Evolutionary conservation across 331 rosid species (phyloP), one percentile per base, ranked within the genome.

Genomic region (Arachis monticola): DNA sequence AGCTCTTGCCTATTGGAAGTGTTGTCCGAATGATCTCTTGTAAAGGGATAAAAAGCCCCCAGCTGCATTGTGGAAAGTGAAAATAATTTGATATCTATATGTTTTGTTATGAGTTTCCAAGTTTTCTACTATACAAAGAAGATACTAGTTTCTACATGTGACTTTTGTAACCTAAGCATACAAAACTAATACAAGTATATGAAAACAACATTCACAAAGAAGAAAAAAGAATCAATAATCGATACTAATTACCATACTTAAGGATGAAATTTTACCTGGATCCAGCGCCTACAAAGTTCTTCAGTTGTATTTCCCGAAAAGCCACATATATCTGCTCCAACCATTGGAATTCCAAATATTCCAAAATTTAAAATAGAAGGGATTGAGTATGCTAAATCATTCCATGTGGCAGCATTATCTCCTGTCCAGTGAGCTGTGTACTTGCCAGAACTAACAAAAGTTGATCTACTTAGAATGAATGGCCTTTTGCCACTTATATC

Each of bases 321-420:
- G 4, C 98, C 98, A 73, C 98, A 93, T 30, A 93, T 93, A 78
- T 93, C 97, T 73, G 97, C 88, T 27, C 98, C 98, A 72, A 91
- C 94, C 97, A 93, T 91, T 7, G 96, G 96, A 75, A 93, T 74
- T 75, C 97, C 97, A 48, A 85, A 91, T 56, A 93, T 77, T 45
- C 97, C 98, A 70, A 17, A 91, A 80, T 80, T 93, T 27, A 91
- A 62, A 67, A 89, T 88, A 3, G 86, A 58, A 5, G 98, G 92
- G 60, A 91, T 88, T 42, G 92, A 77, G 77, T 88, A 86, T 45
- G 83, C 97, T 74, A 93, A 83, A 83, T 93, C 97, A 69, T 85
- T 73, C 97, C 97, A 93, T 7, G 86, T 78, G 6, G 98, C 97
- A 60, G 84, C 87, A 83, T 89, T 93, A 40, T 93, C 98, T 84